A percentile compares a stretch with the other conserved stretches of the same genome.
These are phyloP conservation scores for Fonsecaea nubica DNA, from an alignment of 2,329 filamentous ascomycete genomes.

Conservation along the genomic window DNA sequence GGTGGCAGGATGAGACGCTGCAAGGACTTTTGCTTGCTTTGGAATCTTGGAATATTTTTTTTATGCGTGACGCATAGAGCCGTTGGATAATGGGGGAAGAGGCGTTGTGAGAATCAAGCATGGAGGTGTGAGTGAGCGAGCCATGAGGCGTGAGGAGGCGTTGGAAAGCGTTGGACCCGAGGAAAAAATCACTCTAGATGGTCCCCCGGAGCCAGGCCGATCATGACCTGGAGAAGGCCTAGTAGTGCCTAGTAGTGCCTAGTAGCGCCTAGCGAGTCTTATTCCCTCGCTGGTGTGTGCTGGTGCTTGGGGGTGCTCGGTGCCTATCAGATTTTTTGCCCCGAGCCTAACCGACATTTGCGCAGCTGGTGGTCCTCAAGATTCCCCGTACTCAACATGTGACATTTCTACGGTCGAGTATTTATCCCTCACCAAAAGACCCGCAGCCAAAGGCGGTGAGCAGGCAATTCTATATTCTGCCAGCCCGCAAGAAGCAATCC, in stretches of 20 bases:
- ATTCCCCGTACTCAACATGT: not conserved
- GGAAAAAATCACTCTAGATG: not conserved
- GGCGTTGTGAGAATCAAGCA: not conserved
- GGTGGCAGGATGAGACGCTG: not conserved
- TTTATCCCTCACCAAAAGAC: not conserved
- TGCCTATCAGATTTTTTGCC: not conserved
- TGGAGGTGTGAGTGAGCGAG: not conserved
- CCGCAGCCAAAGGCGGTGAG: conserved; percentile 1
- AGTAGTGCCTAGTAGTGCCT: not conserved
- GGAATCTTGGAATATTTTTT: not conserved
- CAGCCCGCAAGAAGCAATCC: not conserved
- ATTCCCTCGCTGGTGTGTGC: too few relatives aligned
- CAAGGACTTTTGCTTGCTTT: not conserved
- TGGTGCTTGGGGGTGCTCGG: not conserved
- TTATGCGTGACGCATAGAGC: not conserved
- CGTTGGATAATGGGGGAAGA: not conserved
- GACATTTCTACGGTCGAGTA: not conserved
- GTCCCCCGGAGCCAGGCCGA: not conserved
- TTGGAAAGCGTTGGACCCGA: not conserved
- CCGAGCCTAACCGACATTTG: not conserved
- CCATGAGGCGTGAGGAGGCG: not conserved
- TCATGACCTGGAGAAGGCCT: conserved; percentile 6
- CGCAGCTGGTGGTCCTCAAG: not conserved
- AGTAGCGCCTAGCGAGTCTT: too few relatives aligned
- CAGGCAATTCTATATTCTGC: not conserved